Percentiles rank a stretch among this genome's conserved stretches.
Conservation (phyloP, 768 basidiomycete species). For the Stropharia rugosoannulata region DNA sequence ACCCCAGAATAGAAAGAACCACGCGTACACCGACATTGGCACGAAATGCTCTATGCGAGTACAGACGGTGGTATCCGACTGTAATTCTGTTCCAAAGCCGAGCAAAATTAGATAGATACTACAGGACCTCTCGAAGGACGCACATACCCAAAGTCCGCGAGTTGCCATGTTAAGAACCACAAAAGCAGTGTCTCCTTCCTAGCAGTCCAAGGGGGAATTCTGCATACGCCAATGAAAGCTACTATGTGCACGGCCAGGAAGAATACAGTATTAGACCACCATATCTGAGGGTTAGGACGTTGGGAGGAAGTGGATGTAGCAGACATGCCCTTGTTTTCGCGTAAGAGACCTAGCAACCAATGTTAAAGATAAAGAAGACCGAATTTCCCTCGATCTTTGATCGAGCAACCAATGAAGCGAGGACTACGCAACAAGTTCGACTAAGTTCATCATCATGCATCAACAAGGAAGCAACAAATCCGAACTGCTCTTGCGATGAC, state of each 20-base stretch:
- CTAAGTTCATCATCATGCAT: too few species aligned
- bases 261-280: conserved; percentile 65
- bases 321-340: background rate
- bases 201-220: conserved; percentile 44
- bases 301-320: background rate
- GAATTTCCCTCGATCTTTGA: too few species aligned
- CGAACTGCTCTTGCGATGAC: too few species aligned
- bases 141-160: conserved; percentile 67
- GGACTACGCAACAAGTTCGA: too few species aligned
- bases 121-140: background rate
- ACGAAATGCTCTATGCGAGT: conserved; percentile 70
- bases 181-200: conserved; percentile 47
- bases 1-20: conserved; percentile 62
- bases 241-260: conserved; percentile 58
- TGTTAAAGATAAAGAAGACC: background rate
- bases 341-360: background rate
- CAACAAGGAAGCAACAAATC: too few species aligned
- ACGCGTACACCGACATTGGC: conserved; percentile 56
- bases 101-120: background rate
- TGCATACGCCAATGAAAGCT: conserved; percentile 50
- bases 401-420: too few species aligned
- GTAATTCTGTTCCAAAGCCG: conserved; percentile 48
- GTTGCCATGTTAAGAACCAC: conserved; percentile 63
- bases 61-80: conserved; percentile 78
- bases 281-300: conserved; percentile 34